Evolutionary conservation across 73 alveolate species (phyloP).

Genomic region (Tetrahymena borealis): DNA sequence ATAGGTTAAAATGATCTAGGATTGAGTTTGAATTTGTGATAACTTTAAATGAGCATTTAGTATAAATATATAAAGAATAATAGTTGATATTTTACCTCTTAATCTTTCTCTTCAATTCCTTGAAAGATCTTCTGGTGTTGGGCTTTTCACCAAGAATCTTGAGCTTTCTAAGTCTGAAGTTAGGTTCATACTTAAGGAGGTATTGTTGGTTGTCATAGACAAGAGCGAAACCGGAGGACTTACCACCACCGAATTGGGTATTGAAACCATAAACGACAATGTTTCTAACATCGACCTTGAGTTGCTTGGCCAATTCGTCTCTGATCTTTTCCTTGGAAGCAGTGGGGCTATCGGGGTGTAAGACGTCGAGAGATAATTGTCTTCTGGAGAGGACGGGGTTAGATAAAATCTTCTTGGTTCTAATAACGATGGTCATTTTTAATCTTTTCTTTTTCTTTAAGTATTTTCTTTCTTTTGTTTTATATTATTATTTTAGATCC

Average conservation of each 20-base stretch:
- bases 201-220: constrained; percentile 78
- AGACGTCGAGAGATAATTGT: constrained; percentile 68
- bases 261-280: constrained; percentile 75
- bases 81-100: constrained; percentile 5
- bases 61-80: not conserved
- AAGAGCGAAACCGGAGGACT: constrained; percentile 85
- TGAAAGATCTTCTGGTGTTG: constrained; percentile 42
- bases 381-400: constrained; percentile 70
- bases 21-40: too few relatives aligned
- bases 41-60: too few relatives aligned
- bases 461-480: not conserved
- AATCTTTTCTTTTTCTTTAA: not conserved
- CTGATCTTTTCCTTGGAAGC: constrained; percentile 77
- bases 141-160: constrained; percentile 36
- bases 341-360: constrained; percentile 75
- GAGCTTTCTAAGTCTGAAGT: constrained; percentile 57
- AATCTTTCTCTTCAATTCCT: constrained; percentile 40
- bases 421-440: constrained; percentile 32
- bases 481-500: not conserved
- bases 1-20: too few relatives aligned
- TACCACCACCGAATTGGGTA: constrained; percentile 90
- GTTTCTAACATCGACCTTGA: constrained; percentile 63
- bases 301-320: constrained; percentile 63
- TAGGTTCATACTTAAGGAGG: constrained; percentile 72
- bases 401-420: constrained; percentile 62